Conservation (phyloP, 1,139 yeast genomes). For the Eremothecium sinecaudum region DNA sequence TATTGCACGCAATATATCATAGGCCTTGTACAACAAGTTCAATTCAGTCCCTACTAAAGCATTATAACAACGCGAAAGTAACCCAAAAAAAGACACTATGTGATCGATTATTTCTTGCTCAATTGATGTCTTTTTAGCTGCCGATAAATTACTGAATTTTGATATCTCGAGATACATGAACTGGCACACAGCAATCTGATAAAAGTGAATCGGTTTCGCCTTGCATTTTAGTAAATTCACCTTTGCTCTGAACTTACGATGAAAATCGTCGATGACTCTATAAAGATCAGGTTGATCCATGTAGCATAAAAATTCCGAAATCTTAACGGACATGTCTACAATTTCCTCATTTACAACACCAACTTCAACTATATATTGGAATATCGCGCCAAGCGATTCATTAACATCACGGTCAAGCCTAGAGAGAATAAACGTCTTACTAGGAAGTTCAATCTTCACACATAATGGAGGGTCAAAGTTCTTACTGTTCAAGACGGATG, state of each 20-base stretch:
- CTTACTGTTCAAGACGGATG: conserved; percentile 12
- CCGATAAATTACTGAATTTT: conserved; percentile 16
- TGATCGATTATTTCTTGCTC: conserved; percentile 20
- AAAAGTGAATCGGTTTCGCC: conserved; percentile 29
- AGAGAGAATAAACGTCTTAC: conserved; percentile 17
- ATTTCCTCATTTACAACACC: conserved; percentile 25
- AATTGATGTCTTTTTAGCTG: conserved; percentile 11
- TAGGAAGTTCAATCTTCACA: conserved; percentile 13
- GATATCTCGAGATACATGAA: conserved; percentile 23
- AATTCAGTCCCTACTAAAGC: conserved; percentile 7
- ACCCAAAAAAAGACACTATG: conserved; percentile 22
- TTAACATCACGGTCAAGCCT: conserved; percentile 14
- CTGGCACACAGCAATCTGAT: conserved; percentile 25
- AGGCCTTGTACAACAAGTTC: conserved; percentile 14
- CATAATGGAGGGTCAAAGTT: conserved; percentile 14
- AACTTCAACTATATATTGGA: conserved; percentile 16
- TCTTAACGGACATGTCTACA: conserved; percentile 9
- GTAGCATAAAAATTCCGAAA: conserved; percentile 17
- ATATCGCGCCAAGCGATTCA: conserved; percentile 11
- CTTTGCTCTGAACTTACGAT: conserved; percentile 22
- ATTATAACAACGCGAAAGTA: conserved; percentile 17
- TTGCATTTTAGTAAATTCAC: conserved; percentile 16
- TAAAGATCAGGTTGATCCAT: conserved; percentile 16
- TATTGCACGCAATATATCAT: conserved; percentile 17
- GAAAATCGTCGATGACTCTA: conserved; percentile 19